These are phyloP conservation scores for Nigrospora oryzae DNA, from an alignment of 2,329 filamentous ascomycete species.

Conservation along the genomic window DNA sequence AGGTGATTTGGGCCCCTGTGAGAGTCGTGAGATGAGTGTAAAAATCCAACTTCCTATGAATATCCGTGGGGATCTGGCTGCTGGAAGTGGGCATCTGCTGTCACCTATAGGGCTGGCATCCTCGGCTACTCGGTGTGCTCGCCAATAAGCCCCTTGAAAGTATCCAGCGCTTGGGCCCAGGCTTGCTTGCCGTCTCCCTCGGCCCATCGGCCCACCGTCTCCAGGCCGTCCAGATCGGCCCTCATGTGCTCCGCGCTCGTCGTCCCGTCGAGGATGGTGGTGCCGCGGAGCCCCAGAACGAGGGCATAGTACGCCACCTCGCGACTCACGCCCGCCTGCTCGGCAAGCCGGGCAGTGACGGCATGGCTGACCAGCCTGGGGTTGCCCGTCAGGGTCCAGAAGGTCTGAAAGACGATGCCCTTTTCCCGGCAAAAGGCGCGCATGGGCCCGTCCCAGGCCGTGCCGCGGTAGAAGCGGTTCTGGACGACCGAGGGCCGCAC, in stretches of 20 bases:
- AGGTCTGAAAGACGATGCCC: slow-evolving; percentile 40
- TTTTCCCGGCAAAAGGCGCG: slow-evolving; percentile 39
- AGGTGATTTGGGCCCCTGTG: too few relatives aligned
- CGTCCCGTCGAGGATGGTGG: slow-evolving; percentile 38
- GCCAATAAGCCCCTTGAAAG: slow-evolving; percentile 33
- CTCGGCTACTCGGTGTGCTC: slow-evolving; percentile 4
- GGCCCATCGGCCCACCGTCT: slow-evolving; percentile 30
- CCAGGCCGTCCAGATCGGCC: slow-evolving; percentile 35
- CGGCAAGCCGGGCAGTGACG: slow-evolving; percentile 43
- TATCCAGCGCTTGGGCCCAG: slow-evolving; percentile 39
- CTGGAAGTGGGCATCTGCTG: background rate
- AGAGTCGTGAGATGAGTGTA: too few relatives aligned
- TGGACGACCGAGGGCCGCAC: slow-evolving; percentile 55
- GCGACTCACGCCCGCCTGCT: slow-evolving; percentile 20
- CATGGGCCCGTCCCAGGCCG: slow-evolving; percentile 50
- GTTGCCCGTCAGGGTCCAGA: slow-evolving; percentile 46
- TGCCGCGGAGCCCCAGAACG: slow-evolving; percentile 34
- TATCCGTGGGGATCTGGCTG: too few relatives aligned
- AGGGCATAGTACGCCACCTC: slow-evolving; percentile 38
- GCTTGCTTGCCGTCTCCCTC: slow-evolving; percentile 29
- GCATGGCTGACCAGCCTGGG: slow-evolving; percentile 22
- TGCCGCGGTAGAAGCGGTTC: slow-evolving; percentile 61
- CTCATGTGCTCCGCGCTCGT: slow-evolving; percentile 37
- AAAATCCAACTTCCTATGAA: too few relatives aligned
- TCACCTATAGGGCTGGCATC: too few relatives aligned